Base-by-base conservation (phyloP, 2,329 filamentous ascomycete genomes). In the Penicillium decumbens region DNA sequence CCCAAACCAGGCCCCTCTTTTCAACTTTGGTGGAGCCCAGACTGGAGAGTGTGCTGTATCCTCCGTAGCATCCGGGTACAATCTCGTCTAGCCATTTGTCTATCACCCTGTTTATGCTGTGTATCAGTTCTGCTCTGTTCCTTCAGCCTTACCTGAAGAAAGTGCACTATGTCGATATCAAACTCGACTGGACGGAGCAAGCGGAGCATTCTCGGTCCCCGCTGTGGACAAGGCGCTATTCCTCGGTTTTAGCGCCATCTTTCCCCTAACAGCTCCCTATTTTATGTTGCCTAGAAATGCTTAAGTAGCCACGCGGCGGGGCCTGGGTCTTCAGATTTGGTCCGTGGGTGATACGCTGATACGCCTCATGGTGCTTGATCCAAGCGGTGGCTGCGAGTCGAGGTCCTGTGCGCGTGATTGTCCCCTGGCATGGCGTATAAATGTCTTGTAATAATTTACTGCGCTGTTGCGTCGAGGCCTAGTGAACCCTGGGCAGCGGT, bases 211-310 rank as follows among this genome's bases (percentile, higher is more conserved):
- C 24, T 41, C 45, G 15, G 29, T 25, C 49, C 49, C 56, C 56
- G 51, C 51, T 51, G 49, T 41, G 51, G 51, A 41, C 15, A 18
- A 43, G 50, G 42, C 49, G 51, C 49, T 52, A 42, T 35, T 20
- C 23, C 15, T 49, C 28, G 4, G 27, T 41, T 20, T 35, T 12
- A 40, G 35, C 24, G 39, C 37, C 33, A 37, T 37, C 8, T 20
- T 9, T 18, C 15, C 33, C 33, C 15, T 37, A 37, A 37, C 33
- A 18, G 33, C 33, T 20, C 33, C 30, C 33, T 18, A 20, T 37
- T 20, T 37, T 9, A 37, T 10, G 9, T 23, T 37, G 33, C 33
- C 56, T 58, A 40, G 50, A 43, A 47, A 49, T 45, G 54, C 56
- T 58, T 58, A 51, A 23, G 20, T 23, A 3, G 45, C 45, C 52